A percentile compares a stretch with the other conserved stretches of the same genome.
Evolutionary conservation across 192 early-diverging fungal species (phyloP).

Genomic region (Dissophora ornata): DNA sequence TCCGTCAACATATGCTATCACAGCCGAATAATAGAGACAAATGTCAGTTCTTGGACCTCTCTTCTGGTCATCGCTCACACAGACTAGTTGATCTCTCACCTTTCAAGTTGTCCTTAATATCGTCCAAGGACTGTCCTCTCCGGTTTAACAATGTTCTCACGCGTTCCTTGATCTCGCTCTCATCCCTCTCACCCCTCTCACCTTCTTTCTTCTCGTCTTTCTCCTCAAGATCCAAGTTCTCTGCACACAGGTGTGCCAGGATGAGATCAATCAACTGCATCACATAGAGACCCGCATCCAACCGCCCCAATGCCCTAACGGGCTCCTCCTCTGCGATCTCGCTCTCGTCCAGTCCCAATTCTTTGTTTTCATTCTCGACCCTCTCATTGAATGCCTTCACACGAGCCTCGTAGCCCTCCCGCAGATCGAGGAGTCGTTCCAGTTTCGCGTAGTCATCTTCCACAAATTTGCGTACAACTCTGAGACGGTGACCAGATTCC

Average conservation of each 20-base stretch:
- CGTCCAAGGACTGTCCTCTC: conserved; percentile 57
- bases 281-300: conserved; percentile 86
- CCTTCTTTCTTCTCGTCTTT: conserved; percentile 2
- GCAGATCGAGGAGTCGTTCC: conserved; percentile 85
- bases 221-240: conserved; percentile 49
- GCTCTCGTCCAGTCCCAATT: conserved; percentile 53
- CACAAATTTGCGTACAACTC: conserved; percentile 86
- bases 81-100: conserved; percentile 31
- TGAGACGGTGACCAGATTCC: conserved; percentile 69
- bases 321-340: conserved; percentile 70
- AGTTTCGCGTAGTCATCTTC: conserved; percentile 84
- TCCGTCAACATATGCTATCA: conserved; percentile 37
- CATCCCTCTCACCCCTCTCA: neutral
- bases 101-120: conserved; percentile 58
- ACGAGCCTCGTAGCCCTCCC: conserved; percentile 73
- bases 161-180: conserved; percentile 53
- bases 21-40: neutral
- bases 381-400: conserved; percentile 67
- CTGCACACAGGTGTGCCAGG: conserved; percentile 72
- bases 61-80: neutral
- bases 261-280: conserved; percentile 79
- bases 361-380: conserved; percentile 63
- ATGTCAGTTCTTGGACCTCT: neutral
- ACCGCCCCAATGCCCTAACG: conserved; percentile 73
- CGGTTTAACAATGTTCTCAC: conserved; percentile 55